Base-by-base conservation (phyloP, 768 basidiomycete genomes). In the Mycena rosella region DNA sequence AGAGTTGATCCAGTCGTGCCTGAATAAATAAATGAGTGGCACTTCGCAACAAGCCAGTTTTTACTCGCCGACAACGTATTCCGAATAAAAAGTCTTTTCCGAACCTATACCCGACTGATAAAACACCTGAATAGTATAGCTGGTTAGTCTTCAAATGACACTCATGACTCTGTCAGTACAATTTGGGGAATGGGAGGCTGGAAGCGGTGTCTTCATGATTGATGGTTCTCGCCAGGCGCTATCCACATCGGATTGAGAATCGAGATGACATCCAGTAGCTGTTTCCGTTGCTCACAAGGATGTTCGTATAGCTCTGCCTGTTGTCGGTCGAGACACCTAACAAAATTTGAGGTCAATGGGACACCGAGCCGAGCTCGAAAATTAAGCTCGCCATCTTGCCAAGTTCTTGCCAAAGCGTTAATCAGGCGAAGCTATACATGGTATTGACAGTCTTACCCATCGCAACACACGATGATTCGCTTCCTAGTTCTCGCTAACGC, bases 391-490 rank as follows among this genome's bases (percentile, higher is more conserved):
- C 88, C 91, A 73, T 93, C 90, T 79, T 92, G 87, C 90, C 91
- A 92, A 22, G 91, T 93, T 47, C 91, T 93, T 55, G 38, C 29
- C 5, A 44, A 70, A 55, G 40, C 42, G 47, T 61, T 9, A 52
- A 48, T 70, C 27, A 63, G 49, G n/a, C n/a, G 29, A 47, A 36
- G 26, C 2, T 48, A 24, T 45, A 22, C 29, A 44, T 34, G 27
- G n/a, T n/a, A 6, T 15, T 18, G 36, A 18, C 51, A 13, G 24
- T 76, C 86, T 72, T 65, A 89, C 92, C 92, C 92, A 73, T 93
- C 92, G 68, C 92, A 93, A 71, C 91, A 93, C 40, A 93, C 83
- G 30, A 92, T 82, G 53, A 93, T 86, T 59, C 92, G 82, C 73
- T 92, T 92, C 66, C 79, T 83, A 5, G 78, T 69, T 59, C 71